Evolutionary conservation across 106 monocot species (phyloP).

Genomic region (Phalaenopsis equestris): DNA sequence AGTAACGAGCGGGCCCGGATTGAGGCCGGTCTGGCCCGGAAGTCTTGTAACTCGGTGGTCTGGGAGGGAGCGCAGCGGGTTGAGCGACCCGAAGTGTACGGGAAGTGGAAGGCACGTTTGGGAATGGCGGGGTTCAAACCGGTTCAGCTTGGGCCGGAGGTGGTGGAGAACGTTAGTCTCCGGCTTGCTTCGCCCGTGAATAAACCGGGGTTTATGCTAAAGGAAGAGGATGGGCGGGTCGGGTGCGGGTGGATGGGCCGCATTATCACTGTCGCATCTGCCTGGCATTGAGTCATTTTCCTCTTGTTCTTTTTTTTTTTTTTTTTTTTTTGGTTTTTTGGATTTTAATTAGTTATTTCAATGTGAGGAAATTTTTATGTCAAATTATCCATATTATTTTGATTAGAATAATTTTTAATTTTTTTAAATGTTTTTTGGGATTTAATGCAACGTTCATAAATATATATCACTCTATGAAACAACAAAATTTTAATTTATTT

Average conservation of each 20-base stretch:
- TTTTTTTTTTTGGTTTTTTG: too few species aligned
- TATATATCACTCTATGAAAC: too few species aligned
- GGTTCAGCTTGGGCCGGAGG: constrained; percentile 12
- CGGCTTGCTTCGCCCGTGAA: constrained; percentile 19
- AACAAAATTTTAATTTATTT: too few species aligned
- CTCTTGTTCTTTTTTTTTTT: too few species aligned
- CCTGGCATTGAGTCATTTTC: constrained; percentile 24
- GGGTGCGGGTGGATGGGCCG: constrained; percentile 47
- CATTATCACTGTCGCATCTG: constrained; percentile 28
- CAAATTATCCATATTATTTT: too few species aligned
- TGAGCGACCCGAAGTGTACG: constrained; percentile 45
- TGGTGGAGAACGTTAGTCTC: constrained; percentile 11
- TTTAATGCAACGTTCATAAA: too few species aligned
- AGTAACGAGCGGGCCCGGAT: constrained; percentile 11
- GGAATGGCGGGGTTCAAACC: constrained; percentile 48
- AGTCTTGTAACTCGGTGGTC: constrained; percentile 21
- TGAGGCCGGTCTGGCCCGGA: constrained; percentile 26
- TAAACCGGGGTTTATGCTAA: constrained; percentile 29
- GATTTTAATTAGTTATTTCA: too few species aligned
- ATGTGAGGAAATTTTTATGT: too few species aligned
- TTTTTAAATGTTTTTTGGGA: too few species aligned
- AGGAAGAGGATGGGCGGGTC: constrained; percentile 31
- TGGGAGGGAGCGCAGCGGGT: constrained; percentile 35
- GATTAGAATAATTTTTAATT: too few species aligned
- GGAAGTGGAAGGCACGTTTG: constrained; percentile 55